Evolutionary conservation across 176 grass and related monocot species (phyloP).

Genomic region (Oryza longistaminata): DNA sequence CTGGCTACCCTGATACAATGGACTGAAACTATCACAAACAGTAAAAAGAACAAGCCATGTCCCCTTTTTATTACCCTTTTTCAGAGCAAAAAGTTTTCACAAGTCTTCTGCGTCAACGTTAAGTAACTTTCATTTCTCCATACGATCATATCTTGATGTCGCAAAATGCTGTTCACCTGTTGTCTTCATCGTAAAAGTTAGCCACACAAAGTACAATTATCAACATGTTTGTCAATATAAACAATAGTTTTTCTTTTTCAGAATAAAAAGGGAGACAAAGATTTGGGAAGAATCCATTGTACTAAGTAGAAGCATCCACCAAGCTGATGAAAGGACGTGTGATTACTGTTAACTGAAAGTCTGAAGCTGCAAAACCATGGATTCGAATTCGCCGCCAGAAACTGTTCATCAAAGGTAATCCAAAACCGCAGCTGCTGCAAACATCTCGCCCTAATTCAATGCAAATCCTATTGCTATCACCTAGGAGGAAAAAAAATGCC

Average conservation of each 20-base stretch:
- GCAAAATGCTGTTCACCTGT: background rate
- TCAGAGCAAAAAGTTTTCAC: background rate
- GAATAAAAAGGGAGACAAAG: background rate
- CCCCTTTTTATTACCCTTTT: background rate
- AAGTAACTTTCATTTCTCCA: background rate
- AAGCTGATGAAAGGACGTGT: background rate
- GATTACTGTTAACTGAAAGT: background rate
- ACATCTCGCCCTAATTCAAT: background rate
- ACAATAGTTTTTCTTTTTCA: background rate
- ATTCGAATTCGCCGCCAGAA: background rate
- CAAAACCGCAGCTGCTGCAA: background rate
- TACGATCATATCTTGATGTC: background rate
- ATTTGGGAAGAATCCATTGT: background rate
- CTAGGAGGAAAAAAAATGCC: constrained; percentile 14
- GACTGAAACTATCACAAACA: background rate
- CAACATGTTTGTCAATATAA: background rate
- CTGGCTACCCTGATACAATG: background rate
- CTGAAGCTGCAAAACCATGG: background rate
- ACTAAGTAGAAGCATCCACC: background rate
- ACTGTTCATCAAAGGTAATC: background rate
- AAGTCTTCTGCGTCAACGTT: background rate
- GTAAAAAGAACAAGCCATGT: background rate
- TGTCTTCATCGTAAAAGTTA: background rate
- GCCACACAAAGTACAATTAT: background rate
- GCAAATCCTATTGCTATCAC: constrained; percentile 2